Percentiles rank a stretch among this genome's conserved stretches.
These are phyloP conservation scores for Gossypium raimondii DNA, from an alignment of 345 rosid genomes.

Conservation along the genomic window DNA sequence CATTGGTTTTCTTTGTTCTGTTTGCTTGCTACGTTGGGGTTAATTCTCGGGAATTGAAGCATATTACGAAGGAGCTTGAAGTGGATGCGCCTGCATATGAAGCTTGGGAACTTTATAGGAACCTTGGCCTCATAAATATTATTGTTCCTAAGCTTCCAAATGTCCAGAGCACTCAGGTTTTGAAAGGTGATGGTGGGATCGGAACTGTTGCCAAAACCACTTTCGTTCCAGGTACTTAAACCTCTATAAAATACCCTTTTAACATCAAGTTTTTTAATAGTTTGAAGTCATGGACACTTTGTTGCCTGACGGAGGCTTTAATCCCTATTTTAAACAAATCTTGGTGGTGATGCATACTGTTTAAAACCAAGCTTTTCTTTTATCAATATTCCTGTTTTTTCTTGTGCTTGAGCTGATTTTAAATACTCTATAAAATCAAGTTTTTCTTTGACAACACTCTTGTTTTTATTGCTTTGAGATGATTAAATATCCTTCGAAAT, in stretches of 20 bases:
- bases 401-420: too few species aligned
- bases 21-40: not conserved
- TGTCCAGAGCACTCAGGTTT: not conserved
- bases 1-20: not conserved
- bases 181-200: not conserved
- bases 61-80: not conserved
- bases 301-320: too few species aligned
- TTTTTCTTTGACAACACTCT: too few species aligned
- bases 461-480: too few species aligned
- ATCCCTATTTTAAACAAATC: too few species aligned
- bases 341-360: too few species aligned
- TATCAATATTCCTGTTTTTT: too few species aligned
- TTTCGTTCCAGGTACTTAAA: not conserved
- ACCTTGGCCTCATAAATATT: not conserved
- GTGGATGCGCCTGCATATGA: not conserved
- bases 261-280: not conserved
- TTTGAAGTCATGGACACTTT: too few species aligned
- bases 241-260: too few species aligned
- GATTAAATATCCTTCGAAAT: not conserved
- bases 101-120: not conserved
- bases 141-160: not conserved
- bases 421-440: too few species aligned
- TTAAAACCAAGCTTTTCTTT: too few species aligned
- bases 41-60: not conserved
- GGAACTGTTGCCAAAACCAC: not conserved